Evolutionary conservation across 129 eudicot species (phyloP), one percentile per base, ranked within the genome.

Genomic region (carrot (Daucus carota)): DNA sequence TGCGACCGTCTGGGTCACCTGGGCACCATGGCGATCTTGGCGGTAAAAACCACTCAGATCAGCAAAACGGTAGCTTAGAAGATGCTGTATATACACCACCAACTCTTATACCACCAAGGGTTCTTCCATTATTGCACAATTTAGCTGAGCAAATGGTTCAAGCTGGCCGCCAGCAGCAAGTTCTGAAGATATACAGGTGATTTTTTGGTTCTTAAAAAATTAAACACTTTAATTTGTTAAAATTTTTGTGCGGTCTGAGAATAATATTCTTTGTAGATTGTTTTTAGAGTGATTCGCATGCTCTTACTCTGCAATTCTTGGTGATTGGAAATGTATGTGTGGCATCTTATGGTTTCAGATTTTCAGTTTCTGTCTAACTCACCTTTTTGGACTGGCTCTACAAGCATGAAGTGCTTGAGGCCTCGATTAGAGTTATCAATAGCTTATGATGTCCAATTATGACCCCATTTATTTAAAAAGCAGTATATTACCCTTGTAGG

Each of bases 141-240:
- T 86, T 95, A 83, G 96, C 96, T 54, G 83, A 76, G 72, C 99
- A 95, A 75, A 95, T 95, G 97, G 91, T 95, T 78, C 96, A 91
- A 83, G 96, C 99, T 73, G 90, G 96, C 48, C 91, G 86, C 81
- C 80, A 76, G 47, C 94, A 87, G 75, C 97, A 95, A 78, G 80
- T 91, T 70, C 89, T 89, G 47, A 84, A 77, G 77, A 86, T 92
- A 80, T 95, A 95, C 90, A 92, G 99, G 99, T 92, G 59, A 73
- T 26, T 28, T 59, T 24, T 59, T 59, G 24, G 4, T 12, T 13
- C 2, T 63, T 63, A 29, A 62, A 62, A 59, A 24, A 36, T 3
- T 28, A 13, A 28, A 28, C 40, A 1, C 20, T 31, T 31, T 14
- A 4, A 4, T 29, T 6, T 46, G 18, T 12, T 46, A 12, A 12